These are phyloP conservation scores for Zizania latifolia DNA, from an alignment of 176 grass and related monocot species.

Conservation along the genomic window DNA sequence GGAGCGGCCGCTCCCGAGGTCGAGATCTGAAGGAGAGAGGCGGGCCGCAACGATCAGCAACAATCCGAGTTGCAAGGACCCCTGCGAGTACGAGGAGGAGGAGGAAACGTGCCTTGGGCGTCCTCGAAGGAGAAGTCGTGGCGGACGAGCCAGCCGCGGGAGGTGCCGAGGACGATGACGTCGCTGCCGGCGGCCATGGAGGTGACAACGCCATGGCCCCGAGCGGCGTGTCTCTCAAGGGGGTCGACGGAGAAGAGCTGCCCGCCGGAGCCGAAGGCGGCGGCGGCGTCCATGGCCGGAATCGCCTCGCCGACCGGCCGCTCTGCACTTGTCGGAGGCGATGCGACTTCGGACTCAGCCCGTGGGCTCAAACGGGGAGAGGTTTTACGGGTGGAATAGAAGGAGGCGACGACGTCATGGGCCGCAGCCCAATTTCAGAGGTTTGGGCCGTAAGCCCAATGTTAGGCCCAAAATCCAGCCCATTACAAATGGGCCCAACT, in stretches of 20 bases:
- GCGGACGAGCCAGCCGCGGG: conserved; percentile 86
- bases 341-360: background rate
- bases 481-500: too few relatives aligned
- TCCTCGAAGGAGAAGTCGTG: conserved; percentile 83
- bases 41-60: background rate
- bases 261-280: conserved; percentile 17
- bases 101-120: conserved; percentile 15
- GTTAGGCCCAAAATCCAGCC: background rate
- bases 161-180: conserved; percentile 88
- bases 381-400: background rate
- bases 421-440: background rate
- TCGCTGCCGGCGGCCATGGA: conserved; percentile 92
- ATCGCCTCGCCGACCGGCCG: background rate
- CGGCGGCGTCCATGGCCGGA: conserved; percentile 14
- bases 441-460: too few relatives aligned
- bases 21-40: conserved; percentile 51
- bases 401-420: background rate
- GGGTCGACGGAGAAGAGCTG: conserved; percentile 79
- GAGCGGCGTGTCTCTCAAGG: conserved; percentile 70
- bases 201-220: conserved; percentile 75
- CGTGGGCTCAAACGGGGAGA: background rate
- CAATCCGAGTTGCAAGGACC: background rate
- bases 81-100: too few relatives aligned
- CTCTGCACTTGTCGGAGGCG: background rate
- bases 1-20: conserved; percentile 63